These are phyloP conservation scores for Hemileia vastatrix DNA, from an alignment of 1,284 basidiomycete genomes.

Conservation along the genomic window DNA sequence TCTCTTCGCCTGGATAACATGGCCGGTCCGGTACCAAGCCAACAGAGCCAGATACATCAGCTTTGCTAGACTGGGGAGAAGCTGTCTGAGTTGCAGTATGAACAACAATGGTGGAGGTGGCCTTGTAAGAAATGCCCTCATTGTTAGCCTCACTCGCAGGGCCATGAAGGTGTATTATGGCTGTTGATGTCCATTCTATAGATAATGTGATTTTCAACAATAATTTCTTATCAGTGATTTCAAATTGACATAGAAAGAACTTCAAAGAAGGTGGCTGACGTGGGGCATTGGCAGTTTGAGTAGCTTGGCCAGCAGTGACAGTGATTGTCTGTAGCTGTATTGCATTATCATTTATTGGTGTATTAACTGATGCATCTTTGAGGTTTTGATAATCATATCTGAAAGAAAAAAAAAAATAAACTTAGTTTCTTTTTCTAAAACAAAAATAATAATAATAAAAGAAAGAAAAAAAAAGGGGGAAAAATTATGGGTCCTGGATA, in stretches of 20 bases:
- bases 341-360: neutral
- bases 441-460: too few relatives aligned
- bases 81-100: neutral
- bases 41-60: too few relatives aligned
- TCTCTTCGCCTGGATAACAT: constrained; percentile 17
- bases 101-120: neutral
- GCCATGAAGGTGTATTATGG: too few relatives aligned
- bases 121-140: constrained; percentile 3
- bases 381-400: too few relatives aligned
- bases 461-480: too few relatives aligned
- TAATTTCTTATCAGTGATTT: neutral
- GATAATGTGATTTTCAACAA: neutral
- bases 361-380: neutral
- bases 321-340: constrained; percentile 10
- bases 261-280: neutral
- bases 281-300: neutral
- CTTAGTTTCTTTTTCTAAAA: too few relatives aligned
- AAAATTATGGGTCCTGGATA: too few relatives aligned
- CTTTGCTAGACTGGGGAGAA: neutral
- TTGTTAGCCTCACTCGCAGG: too few relatives aligned
- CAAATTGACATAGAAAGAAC: neutral
- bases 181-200: too few relatives aligned
- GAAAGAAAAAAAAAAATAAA: too few relatives aligned
- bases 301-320: constrained; percentile 12
- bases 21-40: constrained; percentile 6